Percentiles rank a stretch among this genome's conserved stretches.
phyloP scores from a whole-genome alignment of 2,329 filamentous ascomycete species.

The Colletotrichum falcatum region DNA sequence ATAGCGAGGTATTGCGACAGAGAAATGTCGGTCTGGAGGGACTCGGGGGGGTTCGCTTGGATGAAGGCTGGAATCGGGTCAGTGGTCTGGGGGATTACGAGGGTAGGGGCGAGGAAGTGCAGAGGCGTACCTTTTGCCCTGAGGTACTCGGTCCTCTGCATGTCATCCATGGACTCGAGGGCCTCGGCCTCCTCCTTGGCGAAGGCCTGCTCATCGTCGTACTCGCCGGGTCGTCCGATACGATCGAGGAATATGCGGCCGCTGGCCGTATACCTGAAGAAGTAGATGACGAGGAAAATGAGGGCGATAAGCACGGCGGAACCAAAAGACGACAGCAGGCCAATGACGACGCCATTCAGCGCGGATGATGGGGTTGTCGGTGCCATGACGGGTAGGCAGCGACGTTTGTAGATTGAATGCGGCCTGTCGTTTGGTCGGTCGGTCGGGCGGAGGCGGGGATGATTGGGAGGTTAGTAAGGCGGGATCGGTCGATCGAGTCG shows the following conservation, averaged over 20 bases:
- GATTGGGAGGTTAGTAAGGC: not conserved
- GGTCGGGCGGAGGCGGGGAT: not conserved
- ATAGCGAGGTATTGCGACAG: constrained; percentile 97
- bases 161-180: constrained; percentile 93
- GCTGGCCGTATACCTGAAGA: constrained; percentile 89
- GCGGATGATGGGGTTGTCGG: constrained; percentile 56
- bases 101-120: constrained; percentile 51
- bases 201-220: constrained; percentile 97
- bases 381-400: constrained; percentile 38
- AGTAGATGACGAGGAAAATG: constrained; percentile 86
- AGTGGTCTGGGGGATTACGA: constrained; percentile 3
- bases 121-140: constrained; percentile 92
- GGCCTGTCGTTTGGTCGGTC: constrained; percentile 28
- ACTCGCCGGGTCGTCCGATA: constrained; percentile 93
- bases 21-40: constrained; percentile 95
- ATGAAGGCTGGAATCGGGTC: constrained; percentile 77
- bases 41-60: constrained; percentile 94
- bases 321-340: constrained; percentile 92
- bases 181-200: constrained; percentile 94
- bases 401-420: constrained; percentile 35
- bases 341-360: constrained; percentile 88
- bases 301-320: constrained; percentile 87
- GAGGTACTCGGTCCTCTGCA: constrained; percentile 89
- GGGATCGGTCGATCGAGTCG: constrained; percentile 35
- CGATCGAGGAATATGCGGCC: constrained; percentile 94